These are phyloP conservation scores for Dryadomyces quercus-mongolicae DNA, from an alignment of 2,329 filamentous ascomycete genomes.

Conservation along the genomic window DNA sequence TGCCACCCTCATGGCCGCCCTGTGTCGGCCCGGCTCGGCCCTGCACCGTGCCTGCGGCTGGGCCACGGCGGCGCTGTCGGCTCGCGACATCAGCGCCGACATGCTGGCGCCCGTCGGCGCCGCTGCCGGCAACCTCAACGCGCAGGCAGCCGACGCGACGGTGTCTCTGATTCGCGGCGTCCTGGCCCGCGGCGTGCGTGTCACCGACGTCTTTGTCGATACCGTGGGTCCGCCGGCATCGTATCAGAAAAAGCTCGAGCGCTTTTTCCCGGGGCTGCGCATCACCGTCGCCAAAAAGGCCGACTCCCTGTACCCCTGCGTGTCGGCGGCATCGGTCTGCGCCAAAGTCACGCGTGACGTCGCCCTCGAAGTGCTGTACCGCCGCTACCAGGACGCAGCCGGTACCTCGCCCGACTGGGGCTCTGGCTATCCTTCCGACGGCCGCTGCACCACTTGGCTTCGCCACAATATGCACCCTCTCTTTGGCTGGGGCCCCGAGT, in stretches of 20 bases:
- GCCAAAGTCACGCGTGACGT: slow-evolving; percentile 94
- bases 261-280: slow-evolving; percentile 65
- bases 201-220: slow-evolving; percentile 87
- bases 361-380: slow-evolving; percentile 69
- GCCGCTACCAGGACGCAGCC: slow-evolving; percentile 20
- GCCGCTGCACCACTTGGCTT: slow-evolving; percentile 68
- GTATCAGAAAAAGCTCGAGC: slow-evolving; percentile 77
- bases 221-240: slow-evolving; percentile 73
- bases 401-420: slow-evolving; percentile 49
- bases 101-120: slow-evolving; percentile 57
- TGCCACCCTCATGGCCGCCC: slow-evolving; percentile 52
- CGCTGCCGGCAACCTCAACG: slow-evolving; percentile 66
- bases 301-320: slow-evolving; percentile 82
- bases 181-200: slow-evolving; percentile 64
- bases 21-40: slow-evolving; percentile 50
- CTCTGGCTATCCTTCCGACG: slow-evolving; percentile 87
- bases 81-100: slow-evolving; percentile 65
- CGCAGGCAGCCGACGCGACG: slow-evolving; percentile 89
- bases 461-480: slow-evolving; percentile 79
- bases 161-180: slow-evolving; percentile 70
- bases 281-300: slow-evolving; percentile 83
- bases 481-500: slow-evolving; percentile 92
- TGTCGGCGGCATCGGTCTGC: slow-evolving; percentile 86
- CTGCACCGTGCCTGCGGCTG: slow-evolving; percentile 56
- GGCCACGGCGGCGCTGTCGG: slow-evolving; percentile 71